Evolutionary conservation across 495 filamentous ascomycete species (phyloP).

Genomic region (Penicillium argentinense): DNA sequence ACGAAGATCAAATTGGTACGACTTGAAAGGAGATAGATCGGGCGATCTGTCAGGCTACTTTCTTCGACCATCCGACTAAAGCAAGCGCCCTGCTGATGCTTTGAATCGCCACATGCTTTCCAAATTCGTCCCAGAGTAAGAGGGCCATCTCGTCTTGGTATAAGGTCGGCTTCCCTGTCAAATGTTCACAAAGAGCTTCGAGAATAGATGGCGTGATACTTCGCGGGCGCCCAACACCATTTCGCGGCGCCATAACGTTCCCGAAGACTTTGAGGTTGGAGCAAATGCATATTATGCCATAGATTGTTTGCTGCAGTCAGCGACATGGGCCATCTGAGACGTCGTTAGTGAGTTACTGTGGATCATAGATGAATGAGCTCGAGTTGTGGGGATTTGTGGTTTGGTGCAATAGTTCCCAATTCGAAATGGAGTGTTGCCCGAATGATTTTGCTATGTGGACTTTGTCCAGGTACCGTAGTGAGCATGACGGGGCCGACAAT

Average conservation of each 20-base stretch:
- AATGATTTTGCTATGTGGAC: no score
- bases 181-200: conserved; percentile 25
- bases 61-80: background rate
- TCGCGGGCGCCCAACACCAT: conserved; percentile 17
- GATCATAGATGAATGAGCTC: conserved; percentile 18
- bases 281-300: conserved; percentile 13
- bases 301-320: conserved; percentile 24
- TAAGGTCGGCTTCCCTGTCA: conserved; percentile 15
- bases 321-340: conserved; percentile 25
- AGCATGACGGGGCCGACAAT: no score
- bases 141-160: conserved; percentile 2
- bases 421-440: no score
- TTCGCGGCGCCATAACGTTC: no score
- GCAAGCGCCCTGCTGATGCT: background rate
- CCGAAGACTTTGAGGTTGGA: conserved; percentile 29
- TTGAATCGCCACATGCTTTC: background rate
- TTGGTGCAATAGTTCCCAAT: conserved; percentile 17
- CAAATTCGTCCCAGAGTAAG: no score
- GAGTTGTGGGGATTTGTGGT: conserved; percentile 6
- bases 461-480: no score
- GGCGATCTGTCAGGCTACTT: background rate
- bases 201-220: conserved; percentile 29
- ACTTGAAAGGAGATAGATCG: background rate
- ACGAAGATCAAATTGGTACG: background rate
- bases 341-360: conserved; percentile 14